Evolutionary conservation across 768 basidiomycete species (phyloP).

Genomic region (Leccinum arenicola): DNA sequence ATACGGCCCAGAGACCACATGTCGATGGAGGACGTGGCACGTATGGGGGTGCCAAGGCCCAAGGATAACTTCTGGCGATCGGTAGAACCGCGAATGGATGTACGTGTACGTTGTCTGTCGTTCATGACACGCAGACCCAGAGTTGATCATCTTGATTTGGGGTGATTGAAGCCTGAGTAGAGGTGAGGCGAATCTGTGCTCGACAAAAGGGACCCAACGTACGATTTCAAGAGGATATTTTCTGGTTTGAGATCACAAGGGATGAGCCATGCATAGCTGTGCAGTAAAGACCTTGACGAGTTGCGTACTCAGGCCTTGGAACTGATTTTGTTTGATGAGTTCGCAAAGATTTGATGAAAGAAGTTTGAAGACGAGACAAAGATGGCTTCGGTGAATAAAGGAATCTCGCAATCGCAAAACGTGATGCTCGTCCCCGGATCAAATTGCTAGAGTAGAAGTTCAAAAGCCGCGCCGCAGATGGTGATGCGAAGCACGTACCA

Average conservation of each 20-base stretch:
- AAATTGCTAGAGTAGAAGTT: slow-evolving; percentile 55
- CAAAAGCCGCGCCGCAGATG: not conserved
- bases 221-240: slow-evolving; percentile 97
- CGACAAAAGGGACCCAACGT: slow-evolving; percentile 16
- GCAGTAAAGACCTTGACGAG: slow-evolving; percentile 99
- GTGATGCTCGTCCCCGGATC: slow-evolving; percentile 97
- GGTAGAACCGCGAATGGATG: slow-evolving; percentile 98
- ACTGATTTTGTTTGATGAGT: slow-evolving; percentile 99
- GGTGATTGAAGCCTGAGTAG: slow-evolving; percentile 82
- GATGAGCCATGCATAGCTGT: slow-evolving; percentile 92
- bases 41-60: slow-evolving; percentile 61
- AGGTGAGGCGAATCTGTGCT: not conserved
- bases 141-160: slow-evolving; percentile 98
- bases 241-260: slow-evolving; percentile 99
- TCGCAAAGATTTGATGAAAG: slow-evolving; percentile 98
- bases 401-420: slow-evolving; percentile 93
- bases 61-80: slow-evolving; percentile 94
- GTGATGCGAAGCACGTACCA: slow-evolving; percentile 55
- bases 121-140: slow-evolving; percentile 98
- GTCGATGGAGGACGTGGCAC: slow-evolving; percentile 79
- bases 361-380: slow-evolving; percentile 97
- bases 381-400: slow-evolving; percentile 94
- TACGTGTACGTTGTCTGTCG: slow-evolving; percentile 99
- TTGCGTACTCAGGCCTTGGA: slow-evolving; percentile 94
- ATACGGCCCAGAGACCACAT: slow-evolving; percentile 99